Percentiles rank a stretch among this genome's conserved stretches.
Evolutionary conservation across 805 yeast genomes (phyloP).

Genomic region (Komagataella mondaviorum): DNA sequence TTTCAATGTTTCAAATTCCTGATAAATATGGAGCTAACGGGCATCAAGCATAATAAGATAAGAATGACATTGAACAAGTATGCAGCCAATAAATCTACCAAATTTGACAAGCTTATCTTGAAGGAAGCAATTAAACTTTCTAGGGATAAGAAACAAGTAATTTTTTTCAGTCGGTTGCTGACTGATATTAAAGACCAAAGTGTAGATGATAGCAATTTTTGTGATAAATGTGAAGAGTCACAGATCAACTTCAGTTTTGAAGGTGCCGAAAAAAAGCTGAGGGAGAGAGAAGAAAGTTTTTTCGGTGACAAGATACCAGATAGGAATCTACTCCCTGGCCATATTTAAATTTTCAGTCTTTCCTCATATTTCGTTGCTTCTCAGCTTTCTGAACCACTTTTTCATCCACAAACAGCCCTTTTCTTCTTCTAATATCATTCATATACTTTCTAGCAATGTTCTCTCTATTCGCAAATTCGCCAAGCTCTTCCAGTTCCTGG

Average conservation of each 20-base stretch:
- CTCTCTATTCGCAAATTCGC: conserved; percentile 86
- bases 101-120: not conserved
- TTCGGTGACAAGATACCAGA: not conserved
- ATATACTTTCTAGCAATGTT: conserved; percentile 82
- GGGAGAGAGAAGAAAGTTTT: not conserved
- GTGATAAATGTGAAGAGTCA: not conserved
- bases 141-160: not conserved
- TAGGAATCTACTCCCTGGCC: not conserved
- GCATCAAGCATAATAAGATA: conserved; percentile 5
- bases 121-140: not conserved
- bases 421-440: conserved; percentile 68
- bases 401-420: conserved; percentile 83
- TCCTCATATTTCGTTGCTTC: conserved; percentile 81
- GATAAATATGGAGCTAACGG: conserved; percentile 2
- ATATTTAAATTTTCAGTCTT: conserved; percentile 23
- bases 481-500: conserved; percentile 87
- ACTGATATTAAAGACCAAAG: not conserved
- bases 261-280: not conserved
- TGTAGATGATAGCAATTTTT: not conserved
- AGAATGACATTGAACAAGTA: not conserved
- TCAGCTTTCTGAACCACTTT: conserved; percentile 88
- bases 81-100: not conserved
- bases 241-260: not conserved
- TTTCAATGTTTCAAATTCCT: conserved; percentile 9
- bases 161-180: not conserved